These are phyloP conservation scores for Besnoitia besnoiti DNA, from an alignment of 169 alveolate genomes.

Conservation along the genomic window DNA sequence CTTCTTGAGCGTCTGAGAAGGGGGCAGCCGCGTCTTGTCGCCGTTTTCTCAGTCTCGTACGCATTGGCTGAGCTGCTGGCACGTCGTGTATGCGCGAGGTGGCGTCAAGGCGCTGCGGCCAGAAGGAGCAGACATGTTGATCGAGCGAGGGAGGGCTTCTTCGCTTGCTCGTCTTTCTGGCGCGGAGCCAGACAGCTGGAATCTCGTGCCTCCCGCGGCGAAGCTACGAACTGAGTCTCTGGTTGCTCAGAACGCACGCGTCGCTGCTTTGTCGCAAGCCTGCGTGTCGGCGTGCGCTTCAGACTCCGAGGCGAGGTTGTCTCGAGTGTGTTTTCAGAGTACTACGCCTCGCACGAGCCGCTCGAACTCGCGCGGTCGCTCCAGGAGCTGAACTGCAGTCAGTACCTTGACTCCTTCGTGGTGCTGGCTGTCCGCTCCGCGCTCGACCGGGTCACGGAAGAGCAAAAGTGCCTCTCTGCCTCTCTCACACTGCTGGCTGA, in stretches of 20 bases:
- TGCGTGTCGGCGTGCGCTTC: background rate
- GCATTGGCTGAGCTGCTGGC: too few species aligned
- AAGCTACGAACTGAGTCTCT: too few species aligned
- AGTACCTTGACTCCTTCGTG: slow-evolving; percentile 56
- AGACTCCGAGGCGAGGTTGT: background rate
- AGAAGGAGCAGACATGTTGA: too few species aligned
- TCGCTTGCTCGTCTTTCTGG: too few species aligned
- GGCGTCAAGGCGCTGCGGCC: too few species aligned
- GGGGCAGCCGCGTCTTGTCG: too few species aligned
- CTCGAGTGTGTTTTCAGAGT: slow-evolving; percentile 29
- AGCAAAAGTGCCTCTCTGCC: slow-evolving; percentile 59
- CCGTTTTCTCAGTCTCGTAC: too few species aligned
- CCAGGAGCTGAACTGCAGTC: slow-evolving; percentile 52
- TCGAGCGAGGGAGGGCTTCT: too few species aligned
- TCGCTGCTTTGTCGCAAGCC: background rate
- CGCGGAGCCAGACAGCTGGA: too few species aligned
- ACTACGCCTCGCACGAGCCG: slow-evolving; percentile 43
- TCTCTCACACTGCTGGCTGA: slow-evolving; percentile 63
- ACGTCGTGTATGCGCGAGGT: too few species aligned
- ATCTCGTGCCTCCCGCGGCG: too few species aligned
- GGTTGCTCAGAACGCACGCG: background rate
- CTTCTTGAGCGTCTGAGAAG: too few species aligned
- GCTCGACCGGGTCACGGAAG: slow-evolving; percentile 58
- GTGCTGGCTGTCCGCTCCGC: slow-evolving; percentile 62
- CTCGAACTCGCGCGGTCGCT: slow-evolving; percentile 47